A percentile compares a stretch with the other conserved stretches of the same genome.
phyloP scores from a whole-genome alignment of 352 stramenopile species.

The Globisporangium heterothallicum region DNA sequence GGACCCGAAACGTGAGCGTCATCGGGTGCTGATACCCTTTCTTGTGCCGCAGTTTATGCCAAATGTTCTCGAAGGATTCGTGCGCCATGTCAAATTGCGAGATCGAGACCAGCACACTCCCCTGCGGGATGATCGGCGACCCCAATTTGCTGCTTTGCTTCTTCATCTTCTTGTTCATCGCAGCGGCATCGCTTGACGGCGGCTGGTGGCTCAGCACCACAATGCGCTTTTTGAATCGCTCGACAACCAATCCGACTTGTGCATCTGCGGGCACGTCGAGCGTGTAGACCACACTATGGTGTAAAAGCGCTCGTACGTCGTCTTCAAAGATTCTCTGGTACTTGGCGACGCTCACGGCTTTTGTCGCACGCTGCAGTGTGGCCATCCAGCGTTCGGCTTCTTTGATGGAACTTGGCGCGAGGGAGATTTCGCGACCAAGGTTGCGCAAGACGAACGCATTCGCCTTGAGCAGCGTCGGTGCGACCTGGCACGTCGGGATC shows the following conservation, averaged over 20 bases:
- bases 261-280: conserved; percentile 24
- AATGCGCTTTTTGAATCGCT: conserved; percentile 56
- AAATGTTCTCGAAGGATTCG: conserved; percentile 67
- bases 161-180: neutral
- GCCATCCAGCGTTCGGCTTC: conserved; percentile 48
- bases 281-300: conserved; percentile 45
- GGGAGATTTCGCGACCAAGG: conserved; percentile 36
- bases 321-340: conserved; percentile 49
- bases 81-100: conserved; percentile 55
- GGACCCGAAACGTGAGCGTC: conserved; percentile 46
- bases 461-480: conserved; percentile 35
- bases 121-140: conserved; percentile 28
- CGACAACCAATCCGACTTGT: conserved; percentile 36
- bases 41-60: conserved; percentile 55
- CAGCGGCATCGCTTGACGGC: neutral
- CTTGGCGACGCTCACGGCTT: conserved; percentile 18
- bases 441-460: conserved; percentile 55
- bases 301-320: conserved; percentile 37
- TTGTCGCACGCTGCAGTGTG: conserved; percentile 24
- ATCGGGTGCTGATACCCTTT: conserved; percentile 43
- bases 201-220: conserved; percentile 51
- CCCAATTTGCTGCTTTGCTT: conserved; percentile 8
- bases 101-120: conserved; percentile 52
- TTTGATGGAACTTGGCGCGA: conserved; percentile 31
- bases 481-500: conserved; percentile 40